A percentile compares a stretch with the other conserved stretches of the same genome.
Evolutionary conservation across 768 basidiomycete genomes (phyloP).

Genomic region (Macrolepiota fuliginosa): DNA sequence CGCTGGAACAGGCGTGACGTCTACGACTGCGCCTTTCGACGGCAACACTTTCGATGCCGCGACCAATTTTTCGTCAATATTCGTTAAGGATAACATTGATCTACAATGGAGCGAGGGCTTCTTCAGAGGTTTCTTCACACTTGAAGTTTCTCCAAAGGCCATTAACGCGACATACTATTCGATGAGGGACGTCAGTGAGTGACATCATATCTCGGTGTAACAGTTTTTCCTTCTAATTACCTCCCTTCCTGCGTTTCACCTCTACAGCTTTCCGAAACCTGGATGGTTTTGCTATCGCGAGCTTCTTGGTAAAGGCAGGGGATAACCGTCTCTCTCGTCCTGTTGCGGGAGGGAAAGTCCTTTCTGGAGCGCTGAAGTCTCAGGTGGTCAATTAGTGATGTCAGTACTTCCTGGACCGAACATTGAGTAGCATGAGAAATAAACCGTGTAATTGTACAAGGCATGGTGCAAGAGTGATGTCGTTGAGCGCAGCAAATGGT

Average conservation of each 20-base stretch:
- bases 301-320: constrained; percentile 39
- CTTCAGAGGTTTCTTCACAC: constrained; percentile 57
- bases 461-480: too few species aligned
- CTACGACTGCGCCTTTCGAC: constrained; percentile 42
- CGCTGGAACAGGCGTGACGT: constrained; percentile 56
- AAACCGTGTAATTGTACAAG: too few species aligned
- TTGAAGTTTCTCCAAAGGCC: constrained; percentile 42
- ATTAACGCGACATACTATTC: constrained; percentile 54
- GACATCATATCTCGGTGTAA: neutral
- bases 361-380: constrained; percentile 42
- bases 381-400: constrained; percentile 8
- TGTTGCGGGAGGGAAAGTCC: constrained; percentile 43
- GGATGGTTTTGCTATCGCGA: constrained; percentile 42
- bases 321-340: constrained; percentile 47
- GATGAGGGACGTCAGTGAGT: constrained; percentile 46
- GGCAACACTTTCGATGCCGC: constrained; percentile 32
- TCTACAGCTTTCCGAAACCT: constrained; percentile 37
- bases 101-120: constrained; percentile 63
- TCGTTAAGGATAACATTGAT: constrained; percentile 43
- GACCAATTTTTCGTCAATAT: constrained; percentile 33
- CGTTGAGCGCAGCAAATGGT: too few species aligned
- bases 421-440: too few species aligned
- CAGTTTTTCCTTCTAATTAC: neutral
- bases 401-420: neutral
- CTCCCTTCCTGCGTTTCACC: neutral